Percentiles rank a stretch among this genome's conserved stretches.
Conservation (phyloP, 2,329 filamentous ascomycete species). For the Daldinia sp. region DNA sequence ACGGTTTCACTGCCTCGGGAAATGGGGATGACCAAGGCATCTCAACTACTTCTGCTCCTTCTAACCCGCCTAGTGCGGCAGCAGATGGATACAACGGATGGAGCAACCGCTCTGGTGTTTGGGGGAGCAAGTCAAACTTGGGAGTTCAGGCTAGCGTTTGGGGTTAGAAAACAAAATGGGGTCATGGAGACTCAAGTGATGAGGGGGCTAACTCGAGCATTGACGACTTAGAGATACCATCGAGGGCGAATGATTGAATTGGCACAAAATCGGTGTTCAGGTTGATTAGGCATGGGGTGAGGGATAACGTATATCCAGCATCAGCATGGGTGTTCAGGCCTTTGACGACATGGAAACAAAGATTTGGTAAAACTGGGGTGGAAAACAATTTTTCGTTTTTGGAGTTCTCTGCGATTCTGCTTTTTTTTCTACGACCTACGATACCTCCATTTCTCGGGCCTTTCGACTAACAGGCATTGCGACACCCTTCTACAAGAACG, state of each 20-base stretch:
- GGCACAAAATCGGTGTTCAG: constrained; percentile 47
- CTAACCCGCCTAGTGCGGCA: constrained; percentile 62
- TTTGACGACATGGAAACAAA: constrained; percentile 45
- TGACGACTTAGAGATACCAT: constrained; percentile 5
- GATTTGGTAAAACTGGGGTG: constrained; percentile 32
- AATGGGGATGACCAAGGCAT: constrained; percentile 55
- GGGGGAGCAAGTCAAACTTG: constrained; percentile 83
- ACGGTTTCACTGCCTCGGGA: constrained; percentile 68
- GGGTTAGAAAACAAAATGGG: constrained; percentile 66
- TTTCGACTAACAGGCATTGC: constrained; percentile 16
- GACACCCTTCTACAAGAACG: constrained; percentile 29
- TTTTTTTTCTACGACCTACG: constrained; percentile 36
- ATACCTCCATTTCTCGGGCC: constrained; percentile 28
- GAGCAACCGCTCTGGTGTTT: constrained; percentile 82
- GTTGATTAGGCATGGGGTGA: constrained; percentile 44
- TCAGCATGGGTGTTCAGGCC: constrained; percentile 50
- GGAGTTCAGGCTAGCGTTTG: constrained; percentile 93
- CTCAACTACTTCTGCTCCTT: constrained; percentile 58
- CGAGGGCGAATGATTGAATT: constrained; percentile 26
- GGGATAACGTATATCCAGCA: constrained; percentile 47
- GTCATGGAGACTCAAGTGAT: constrained; percentile 16
- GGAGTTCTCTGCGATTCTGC: constrained; percentile 38
- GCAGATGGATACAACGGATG: constrained; percentile 68
- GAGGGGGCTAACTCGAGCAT: constrained; percentile 6
- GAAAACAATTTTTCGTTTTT: constrained; percentile 33